Evolutionary conservation across 768 basidiomycete genomes (phyloP).

Genomic region (Leccinellum albellum): DNA sequence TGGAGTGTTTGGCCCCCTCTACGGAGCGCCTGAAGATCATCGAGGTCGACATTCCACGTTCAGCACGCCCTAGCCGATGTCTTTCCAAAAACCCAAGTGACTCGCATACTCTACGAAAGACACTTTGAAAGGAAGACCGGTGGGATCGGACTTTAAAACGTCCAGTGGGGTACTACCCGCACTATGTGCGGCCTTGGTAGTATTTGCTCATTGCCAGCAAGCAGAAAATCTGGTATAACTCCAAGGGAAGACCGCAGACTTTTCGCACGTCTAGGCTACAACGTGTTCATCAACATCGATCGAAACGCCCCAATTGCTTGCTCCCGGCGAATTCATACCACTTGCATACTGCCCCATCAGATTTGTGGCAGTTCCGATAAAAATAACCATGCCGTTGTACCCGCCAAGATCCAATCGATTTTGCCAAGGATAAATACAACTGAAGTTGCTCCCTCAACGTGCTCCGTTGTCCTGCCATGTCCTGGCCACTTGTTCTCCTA

Average conservation of each 20-base stretch:
- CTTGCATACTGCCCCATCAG: too few species aligned
- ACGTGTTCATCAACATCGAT: not conserved
- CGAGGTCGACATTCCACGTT: not conserved
- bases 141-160: too few species aligned
- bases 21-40: conserved; percentile 3
- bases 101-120: too few species aligned
- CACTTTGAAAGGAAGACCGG: too few species aligned
- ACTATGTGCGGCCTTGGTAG: too few species aligned
- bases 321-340: not conserved
- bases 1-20: not conserved
- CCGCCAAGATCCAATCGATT: too few species aligned
- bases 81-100: not conserved
- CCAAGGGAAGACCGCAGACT: not conserved
- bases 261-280: conserved; percentile 2
- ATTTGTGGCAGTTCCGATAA: not conserved
- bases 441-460: too few species aligned
- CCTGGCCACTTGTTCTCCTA: not conserved
- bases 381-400: not conserved
- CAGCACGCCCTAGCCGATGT: too few species aligned
- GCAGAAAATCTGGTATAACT: not conserved
- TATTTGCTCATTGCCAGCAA: not conserved
- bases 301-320: not conserved
- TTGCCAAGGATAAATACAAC: too few species aligned
- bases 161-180: too few species aligned
- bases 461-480: too few species aligned